A percentile compares a stretch with the other conserved stretches of the same genome.
Evolutionary conservation across 257 asterid genomes (phyloP).

Genomic region (Cruciata laevipes): DNA sequence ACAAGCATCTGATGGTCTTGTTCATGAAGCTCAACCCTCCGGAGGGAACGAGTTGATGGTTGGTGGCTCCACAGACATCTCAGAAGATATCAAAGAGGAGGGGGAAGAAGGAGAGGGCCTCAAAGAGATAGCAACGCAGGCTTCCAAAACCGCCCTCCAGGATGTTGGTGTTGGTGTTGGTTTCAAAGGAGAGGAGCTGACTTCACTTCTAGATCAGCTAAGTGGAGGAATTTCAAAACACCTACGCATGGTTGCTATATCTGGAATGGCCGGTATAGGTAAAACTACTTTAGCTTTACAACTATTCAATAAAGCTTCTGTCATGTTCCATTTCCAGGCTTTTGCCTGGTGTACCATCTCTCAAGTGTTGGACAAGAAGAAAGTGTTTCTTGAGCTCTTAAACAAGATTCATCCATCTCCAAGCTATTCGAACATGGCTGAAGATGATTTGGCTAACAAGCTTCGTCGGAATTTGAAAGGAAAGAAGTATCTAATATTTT

Average conservation of each 20-base stretch:
- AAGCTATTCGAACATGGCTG: neutral
- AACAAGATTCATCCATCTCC: neutral
- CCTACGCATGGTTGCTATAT: neutral
- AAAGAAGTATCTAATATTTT: too few species aligned
- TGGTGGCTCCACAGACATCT: neutral
- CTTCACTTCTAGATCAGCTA: neutral
- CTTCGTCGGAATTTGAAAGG: too few species aligned
- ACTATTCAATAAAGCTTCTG: neutral
- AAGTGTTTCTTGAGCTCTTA: neutral
- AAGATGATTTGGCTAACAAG: too few species aligned
- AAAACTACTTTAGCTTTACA: neutral
- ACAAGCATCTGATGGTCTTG: too few species aligned
- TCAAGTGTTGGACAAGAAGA: neutral
- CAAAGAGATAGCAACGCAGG: neutral
- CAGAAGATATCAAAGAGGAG: neutral
- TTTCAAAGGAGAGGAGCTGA: neutral
- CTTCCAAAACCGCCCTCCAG: too few species aligned
- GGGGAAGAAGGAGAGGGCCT: too few species aligned
- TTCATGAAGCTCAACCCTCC: neutral
- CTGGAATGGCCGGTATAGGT: too few species aligned
- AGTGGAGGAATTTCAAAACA: neutral
- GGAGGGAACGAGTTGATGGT: neutral
- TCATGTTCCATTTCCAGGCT: neutral
- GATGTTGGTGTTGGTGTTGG: neutral
- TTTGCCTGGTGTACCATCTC: neutral